Evolutionary conservation across 164 flowering plant genomes (phyloP), one percentile per base, ranked within the genome.

Genomic region (Chimonanthus salicifolius): DNA sequence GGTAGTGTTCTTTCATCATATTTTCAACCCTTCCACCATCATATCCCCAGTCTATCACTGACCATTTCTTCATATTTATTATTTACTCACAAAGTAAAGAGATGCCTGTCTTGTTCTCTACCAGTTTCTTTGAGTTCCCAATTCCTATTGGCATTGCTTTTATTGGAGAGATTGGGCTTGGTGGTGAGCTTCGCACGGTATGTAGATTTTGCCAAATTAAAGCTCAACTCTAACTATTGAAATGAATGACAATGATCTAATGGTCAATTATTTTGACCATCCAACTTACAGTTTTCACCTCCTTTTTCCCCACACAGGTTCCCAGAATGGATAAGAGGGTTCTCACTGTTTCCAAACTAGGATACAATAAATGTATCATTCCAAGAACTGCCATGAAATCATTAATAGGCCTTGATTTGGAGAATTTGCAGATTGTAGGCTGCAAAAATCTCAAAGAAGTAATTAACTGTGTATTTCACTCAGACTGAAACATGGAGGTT

Each of bases 141-240:
- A 83, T 95, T 79, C 98, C 98, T 21, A 82, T 76, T 68, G 78
- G 83, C 72, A 75, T 90, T 70, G 98, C 98, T 80, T 95, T 95
- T 79, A 89, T 95, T 72, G 98, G 94, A 81, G 99, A 95, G 84
- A 77, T 93, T 69, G 99, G 97, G 65, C 98, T 95, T 71, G 90
- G 88, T 79, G 98, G 99, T 51, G 99, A 93, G 80, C 89, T 95
- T 80, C 98, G 97, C 68, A 74, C 69, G 90, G 99, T 95, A 85
- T 62, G 88, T 63, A 77, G 46, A 64, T 73, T n/a, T 16, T 11
- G 44, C 64, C 9, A 21, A 2, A 10, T 43, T 45, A 13, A 10
- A 71, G 44, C 64, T 58, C 4, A 43, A 15, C n/a, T 45, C 16
- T 58, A 11, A 71, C 64, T 45, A 3, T 58, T 16, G 15, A 43